phyloP scores from a whole-genome alignment of 2,329 filamentous ascomycete species.

The Bipolaris victoriae region DNA sequence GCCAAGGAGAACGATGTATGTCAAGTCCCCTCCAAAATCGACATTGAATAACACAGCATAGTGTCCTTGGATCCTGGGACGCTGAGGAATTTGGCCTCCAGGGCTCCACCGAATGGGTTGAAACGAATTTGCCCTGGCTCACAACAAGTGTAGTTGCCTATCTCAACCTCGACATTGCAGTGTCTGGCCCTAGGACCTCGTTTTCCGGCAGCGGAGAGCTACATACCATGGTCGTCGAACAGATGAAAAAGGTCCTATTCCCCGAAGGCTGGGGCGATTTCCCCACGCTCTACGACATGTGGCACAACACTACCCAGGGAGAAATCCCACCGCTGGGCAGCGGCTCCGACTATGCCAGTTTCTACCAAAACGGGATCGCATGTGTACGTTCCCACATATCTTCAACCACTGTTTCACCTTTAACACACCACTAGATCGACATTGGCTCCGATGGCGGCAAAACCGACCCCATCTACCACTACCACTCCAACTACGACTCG shows the following conservation, averaged over 20 bases:
- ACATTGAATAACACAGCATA: conserved; percentile 45
- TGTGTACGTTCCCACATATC: conserved; percentile 7
- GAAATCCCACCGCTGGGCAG: conserved; percentile 49
- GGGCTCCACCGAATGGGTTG: conserved; percentile 56
- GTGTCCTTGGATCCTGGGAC: conserved; percentile 53
- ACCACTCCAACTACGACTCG: conserved; percentile 56
- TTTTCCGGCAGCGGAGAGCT: conserved; percentile 50
- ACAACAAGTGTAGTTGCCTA: conserved; percentile 54
- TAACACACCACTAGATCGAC: conserved; percentile 40
- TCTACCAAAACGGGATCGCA: conserved; percentile 54
- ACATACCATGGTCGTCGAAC: conserved; percentile 42
- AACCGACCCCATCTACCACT: conserved; percentile 54
- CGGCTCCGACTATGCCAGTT: conserved; percentile 57
- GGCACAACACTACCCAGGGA: conserved; percentile 42
- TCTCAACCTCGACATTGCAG: conserved; percentile 59
- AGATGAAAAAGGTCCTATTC: conserved; percentile 52
- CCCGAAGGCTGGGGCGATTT: conserved; percentile 47
- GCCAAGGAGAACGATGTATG: conserved; percentile 56
- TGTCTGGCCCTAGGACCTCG: conserved; percentile 52
- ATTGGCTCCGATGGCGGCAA: conserved; percentile 49
- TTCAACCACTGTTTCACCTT: background rate
- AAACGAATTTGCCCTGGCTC: conserved; percentile 57
- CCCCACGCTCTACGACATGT: conserved; percentile 55
- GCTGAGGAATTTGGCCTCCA: conserved; percentile 50
- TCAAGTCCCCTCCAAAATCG: conserved; percentile 48